Conservation (phyloP, 2,329 filamentous ascomycete species). For the Didymella glomerata region DNA sequence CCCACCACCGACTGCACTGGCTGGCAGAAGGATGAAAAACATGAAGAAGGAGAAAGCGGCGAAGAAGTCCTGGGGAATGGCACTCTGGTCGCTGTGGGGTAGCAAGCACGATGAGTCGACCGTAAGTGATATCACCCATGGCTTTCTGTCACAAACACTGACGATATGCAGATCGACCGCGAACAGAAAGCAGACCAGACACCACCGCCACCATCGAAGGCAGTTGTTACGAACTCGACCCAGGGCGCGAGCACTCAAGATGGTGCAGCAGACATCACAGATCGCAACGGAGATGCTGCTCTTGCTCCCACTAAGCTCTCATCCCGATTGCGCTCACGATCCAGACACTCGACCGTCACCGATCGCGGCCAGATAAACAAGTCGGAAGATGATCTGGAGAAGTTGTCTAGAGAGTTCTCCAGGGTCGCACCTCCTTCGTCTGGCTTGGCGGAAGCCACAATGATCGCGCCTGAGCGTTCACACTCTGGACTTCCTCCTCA, state of each 20-base stretch:
- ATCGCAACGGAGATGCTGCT: constrained; percentile 18
- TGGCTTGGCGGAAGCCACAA: constrained; percentile 40
- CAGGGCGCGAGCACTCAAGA: constrained; percentile 37
- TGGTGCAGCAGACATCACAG: constrained; percentile 41
- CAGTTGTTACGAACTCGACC: constrained; percentile 26
- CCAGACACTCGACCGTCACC: constrained; percentile 43
- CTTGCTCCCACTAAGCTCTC: constrained; percentile 10
- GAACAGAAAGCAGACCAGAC: constrained; percentile 44
- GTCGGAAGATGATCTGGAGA: constrained; percentile 31
- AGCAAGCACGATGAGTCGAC: constrained; percentile 86
- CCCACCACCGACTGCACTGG: constrained; percentile 85
- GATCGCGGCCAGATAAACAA: constrained; percentile 44
- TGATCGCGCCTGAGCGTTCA: constrained; percentile 40
- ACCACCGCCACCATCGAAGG: constrained; percentile 11
- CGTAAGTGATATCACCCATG: constrained; percentile 53
- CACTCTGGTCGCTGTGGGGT: constrained; percentile 87
- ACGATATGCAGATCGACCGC: constrained; percentile 40
- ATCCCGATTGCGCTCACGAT: constrained; percentile 39
- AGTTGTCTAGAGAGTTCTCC: constrained; percentile 13
- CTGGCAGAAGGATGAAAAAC: constrained; percentile 68
- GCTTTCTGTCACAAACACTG: neutral
- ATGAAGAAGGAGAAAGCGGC: constrained; percentile 61
- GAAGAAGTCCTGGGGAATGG: constrained; percentile 77
- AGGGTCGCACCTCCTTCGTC: constrained; percentile 33
- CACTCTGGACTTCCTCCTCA: constrained; percentile 35